Conservation (phyloP, 306 rosid genomes). For the Argentina anserina region DNA sequence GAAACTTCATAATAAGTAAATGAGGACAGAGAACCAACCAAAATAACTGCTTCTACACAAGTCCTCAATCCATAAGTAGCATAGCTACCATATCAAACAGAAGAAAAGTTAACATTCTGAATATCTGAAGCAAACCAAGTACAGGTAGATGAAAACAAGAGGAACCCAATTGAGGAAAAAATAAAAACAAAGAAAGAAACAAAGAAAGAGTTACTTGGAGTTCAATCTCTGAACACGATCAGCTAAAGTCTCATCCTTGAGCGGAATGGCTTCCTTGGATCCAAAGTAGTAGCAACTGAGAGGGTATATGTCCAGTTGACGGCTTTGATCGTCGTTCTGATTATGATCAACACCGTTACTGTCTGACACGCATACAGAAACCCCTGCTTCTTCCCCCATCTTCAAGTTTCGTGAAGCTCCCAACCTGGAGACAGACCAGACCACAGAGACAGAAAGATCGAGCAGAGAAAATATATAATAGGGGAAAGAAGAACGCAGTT, state of each 20-base stretch:
- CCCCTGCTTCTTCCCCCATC: constrained; percentile 46
- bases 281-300: constrained; percentile 69
- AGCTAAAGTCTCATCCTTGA: constrained; percentile 43
- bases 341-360: constrained; percentile 13
- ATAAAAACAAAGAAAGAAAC: no score
- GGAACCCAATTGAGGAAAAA: neutral
- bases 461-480: neutral
- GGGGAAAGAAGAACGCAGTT: neutral
- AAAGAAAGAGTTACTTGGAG: constrained; percentile 44
- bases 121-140: neutral
- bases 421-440: neutral
- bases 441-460: neutral
- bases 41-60: constrained; percentile 66
- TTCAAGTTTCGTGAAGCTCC: neutral
- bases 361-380: constrained; percentile 7
- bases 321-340: constrained; percentile 7
- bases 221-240: constrained; percentile 53
- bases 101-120: neutral
- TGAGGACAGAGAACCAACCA: constrained; percentile 46
- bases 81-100: constrained; percentile 41
- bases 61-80: constrained; percentile 69
- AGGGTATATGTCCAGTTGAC: constrained; percentile 56
- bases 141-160: neutral
- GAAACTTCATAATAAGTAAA: no score
- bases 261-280: constrained; percentile 51